Base-by-base conservation (phyloP, 2,329 filamentous ascomycete species). In the Phaeoacremonium minimum region DNA sequence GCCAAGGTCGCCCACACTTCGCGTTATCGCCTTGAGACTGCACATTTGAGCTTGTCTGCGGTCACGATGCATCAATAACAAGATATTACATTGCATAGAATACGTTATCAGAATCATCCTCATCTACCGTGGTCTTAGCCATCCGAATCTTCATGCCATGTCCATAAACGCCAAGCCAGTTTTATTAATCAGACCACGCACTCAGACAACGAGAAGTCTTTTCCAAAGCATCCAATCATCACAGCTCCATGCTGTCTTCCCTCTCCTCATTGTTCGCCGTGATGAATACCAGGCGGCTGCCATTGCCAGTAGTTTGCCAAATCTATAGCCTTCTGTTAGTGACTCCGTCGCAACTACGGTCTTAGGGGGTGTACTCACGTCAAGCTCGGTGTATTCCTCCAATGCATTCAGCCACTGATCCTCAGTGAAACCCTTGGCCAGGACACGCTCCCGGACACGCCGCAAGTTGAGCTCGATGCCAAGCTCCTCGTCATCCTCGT, bases 361-460 rank as follows among this genome's bases (percentile, higher is more conserved):
- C n/a, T n/a, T 16, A 30, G 16, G n/a, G 8, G 28, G 3, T 37
- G 54, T 46, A 83, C 90, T 87, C 71, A 97, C 93, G 69, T 95
- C 86, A 43, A 95, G 67, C 47, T 77, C 71, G 4, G 87, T 83
- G 63, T 98, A 97, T 68, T 95, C 91, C 44, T 95, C 84, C 56
- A 98, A 73, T 15, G 90, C 84, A 48, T 77, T 77, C 53, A 86
- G 74, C 67, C 95, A 89, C 62, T 98, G 90, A 61, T 97, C 88
- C 46, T 89, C 84, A 1, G 91, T 98, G 62, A 96, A 98, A 4
- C 93, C 93, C 75, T 95, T 96, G 36, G 90, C 93, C 51, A 97
- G 74, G 18, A 98, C 89, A 47, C 93, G 71, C 63, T 96, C 90
- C 58, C 90, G 80, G 42, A 98, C 87, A 63, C 88, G 85, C 48